Base-by-base conservation (phyloP, 805 yeast species). In the Pichia scutulata region DNA sequence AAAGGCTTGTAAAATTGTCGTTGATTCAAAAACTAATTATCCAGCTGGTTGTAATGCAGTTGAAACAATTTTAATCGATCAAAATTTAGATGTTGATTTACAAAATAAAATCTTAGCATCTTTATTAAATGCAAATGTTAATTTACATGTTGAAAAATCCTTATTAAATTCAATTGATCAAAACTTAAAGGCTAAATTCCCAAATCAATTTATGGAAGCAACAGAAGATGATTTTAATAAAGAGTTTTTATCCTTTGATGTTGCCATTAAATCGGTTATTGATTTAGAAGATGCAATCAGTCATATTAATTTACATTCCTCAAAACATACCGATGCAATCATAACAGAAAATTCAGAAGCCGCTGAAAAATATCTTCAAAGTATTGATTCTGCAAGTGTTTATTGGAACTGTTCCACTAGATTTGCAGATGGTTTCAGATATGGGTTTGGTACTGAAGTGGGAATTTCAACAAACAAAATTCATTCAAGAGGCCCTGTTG, bases 41-140 rank as follows among this genome's bases (percentile, higher is more conserved):
- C 97, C 98, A 45, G 99, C 99, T 13, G 99, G 96, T n/a, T 93
- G 99, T 68, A 93, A 93, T 65, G 97, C 99, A 8, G 92, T 80
- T 49, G 99, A 93, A 67, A 88, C 93, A 33, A 68, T 93, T 28
- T 74, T 93, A 50, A 68, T 95, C 44, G 77, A 84, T 66, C 69
- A 73, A 46, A 62, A 57, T 52, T 65, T 65, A 57, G 55, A 72
- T 2, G 53, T 64, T 2, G 52, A 49, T n/a, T 47, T 41, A 19
- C 57, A 56, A 47, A 44, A 45, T 18, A 49, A 53, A 16, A 45
- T 68, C 6, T 40, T 67, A 16, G 49, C 58, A 41, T 67, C 75
- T 0, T 71, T 92, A 53, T 59, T 77, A 7, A 80, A 72, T 10
- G 79, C 80, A 7, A 81, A 80, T n/a, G 96, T 95, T 25, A 82